A percentile compares a stretch with the other conserved stretches of the same genome.
These are phyloP conservation scores for Cystobasidium slooffiae DNA, from an alignment of 1,284 basidiomycete species.

Conservation along the genomic window DNA sequence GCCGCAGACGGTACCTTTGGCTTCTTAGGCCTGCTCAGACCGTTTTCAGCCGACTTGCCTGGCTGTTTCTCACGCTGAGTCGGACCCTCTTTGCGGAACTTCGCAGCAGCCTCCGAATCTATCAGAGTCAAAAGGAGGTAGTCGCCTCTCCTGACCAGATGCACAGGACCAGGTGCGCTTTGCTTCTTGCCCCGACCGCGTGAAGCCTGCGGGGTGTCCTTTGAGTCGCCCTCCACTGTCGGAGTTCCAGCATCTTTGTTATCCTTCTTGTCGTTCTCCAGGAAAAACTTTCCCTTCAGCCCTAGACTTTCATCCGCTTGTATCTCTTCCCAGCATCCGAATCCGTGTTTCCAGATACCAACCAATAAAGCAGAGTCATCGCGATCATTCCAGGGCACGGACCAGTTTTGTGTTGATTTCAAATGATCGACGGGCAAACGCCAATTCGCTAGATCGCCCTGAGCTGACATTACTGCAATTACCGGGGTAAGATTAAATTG, in stretches of 20 bases:
- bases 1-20: slow-evolving; percentile 21
- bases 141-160: slow-evolving; percentile 94
- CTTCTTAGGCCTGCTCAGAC: slow-evolving; percentile 19
- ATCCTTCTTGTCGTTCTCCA: slow-evolving; percentile 71
- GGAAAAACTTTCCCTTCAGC: slow-evolving; percentile 65
- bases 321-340: slow-evolving; percentile 97
- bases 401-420: slow-evolving; percentile 93
- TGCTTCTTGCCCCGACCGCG: slow-evolving; percentile 55
- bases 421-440: slow-evolving; percentile 87
- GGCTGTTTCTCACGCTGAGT: slow-evolving; percentile 44
- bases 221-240: slow-evolving; percentile 43
- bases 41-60: slow-evolving; percentile 32
- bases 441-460: slow-evolving; percentile 78
- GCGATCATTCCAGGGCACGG: slow-evolving; percentile 87
- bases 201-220: slow-evolving; percentile 53
- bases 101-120: slow-evolving; percentile 61
- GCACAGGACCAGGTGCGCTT: slow-evolving; percentile 93
- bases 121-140: slow-evolving; percentile 86
- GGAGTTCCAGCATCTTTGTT: slow-evolving; percentile 63
- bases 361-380: slow-evolving; percentile 94
- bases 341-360: slow-evolving; percentile 90
- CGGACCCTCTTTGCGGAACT: slow-evolving; percentile 42
- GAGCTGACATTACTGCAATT: slow-evolving; percentile 59
- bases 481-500: neutral
- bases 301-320: slow-evolving; percentile 82